A percentile compares a stretch with the other conserved stretches of the same genome.
Conservation (phyloP, 2,329 filamentous ascomycete genomes). For the Acrodontium crateriforme region DNA sequence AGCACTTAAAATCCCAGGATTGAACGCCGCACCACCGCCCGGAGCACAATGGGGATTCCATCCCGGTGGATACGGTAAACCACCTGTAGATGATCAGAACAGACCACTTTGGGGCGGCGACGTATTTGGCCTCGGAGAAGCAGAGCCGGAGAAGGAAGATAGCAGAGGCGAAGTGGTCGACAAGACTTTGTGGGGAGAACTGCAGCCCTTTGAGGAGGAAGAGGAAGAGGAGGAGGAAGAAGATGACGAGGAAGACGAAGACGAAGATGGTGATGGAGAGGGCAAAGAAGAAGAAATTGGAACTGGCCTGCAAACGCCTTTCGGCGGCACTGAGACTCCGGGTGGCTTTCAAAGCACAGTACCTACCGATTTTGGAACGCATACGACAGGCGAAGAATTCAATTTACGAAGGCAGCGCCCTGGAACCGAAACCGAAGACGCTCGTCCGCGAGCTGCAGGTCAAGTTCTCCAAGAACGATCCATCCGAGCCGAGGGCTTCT, state of each 20-base stretch:
- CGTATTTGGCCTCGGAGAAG: constrained; percentile 63
- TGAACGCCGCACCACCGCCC: constrained; percentile 83
- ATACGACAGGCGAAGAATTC: constrained; percentile 73
- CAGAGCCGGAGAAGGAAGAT: constrained; percentile 33
- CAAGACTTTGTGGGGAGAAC: constrained; percentile 78
- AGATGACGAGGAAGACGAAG: constrained; percentile 41
- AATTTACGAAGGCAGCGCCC: constrained; percentile 77
- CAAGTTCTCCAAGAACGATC: constrained; percentile 82
- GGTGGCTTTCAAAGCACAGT: constrained; percentile 68
- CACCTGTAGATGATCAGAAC: constrained; percentile 86
- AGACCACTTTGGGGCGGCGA: constrained; percentile 85
- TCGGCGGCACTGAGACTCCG: constrained; percentile 58
- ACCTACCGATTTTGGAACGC: constrained; percentile 66
- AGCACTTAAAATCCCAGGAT: constrained; percentile 81
- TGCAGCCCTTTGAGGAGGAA: constrained; percentile 67
- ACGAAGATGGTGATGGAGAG: constrained; percentile 52
- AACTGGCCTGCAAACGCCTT: constrained; percentile 55
- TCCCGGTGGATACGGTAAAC: constrained; percentile 90
- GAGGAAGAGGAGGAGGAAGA: constrained; percentile 49
- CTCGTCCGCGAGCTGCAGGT: constrained; percentile 65
- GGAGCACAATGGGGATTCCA: constrained; percentile 91
- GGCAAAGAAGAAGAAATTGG: constrained; percentile 52
- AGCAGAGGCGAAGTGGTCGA: constrained; percentile 67
- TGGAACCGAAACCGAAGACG: constrained; percentile 80
- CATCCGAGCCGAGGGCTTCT: constrained; percentile 79